phyloP scores from a whole-genome alignment of 257 asterid genomes.

The Forsythia viridissima region DNA sequence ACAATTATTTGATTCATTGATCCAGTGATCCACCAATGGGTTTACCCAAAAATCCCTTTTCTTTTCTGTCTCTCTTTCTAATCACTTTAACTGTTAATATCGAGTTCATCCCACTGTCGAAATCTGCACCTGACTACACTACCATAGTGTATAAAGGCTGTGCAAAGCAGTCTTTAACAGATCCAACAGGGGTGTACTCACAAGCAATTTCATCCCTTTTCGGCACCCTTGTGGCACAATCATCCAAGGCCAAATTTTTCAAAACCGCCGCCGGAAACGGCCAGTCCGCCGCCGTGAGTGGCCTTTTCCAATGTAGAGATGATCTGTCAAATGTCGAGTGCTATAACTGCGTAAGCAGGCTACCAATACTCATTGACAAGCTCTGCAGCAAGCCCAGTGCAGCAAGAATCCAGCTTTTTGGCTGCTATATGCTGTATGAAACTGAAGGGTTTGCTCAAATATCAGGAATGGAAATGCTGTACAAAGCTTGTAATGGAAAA shows the following conservation, averaged over 20 bases:
- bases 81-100: slow-evolving; percentile 33
- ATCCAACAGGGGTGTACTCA: slow-evolving; percentile 87
- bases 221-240: slow-evolving; percentile 79
- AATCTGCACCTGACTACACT: slow-evolving; percentile 62
- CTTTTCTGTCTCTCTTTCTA: slow-evolving; percentile 34
- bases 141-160: slow-evolving; percentile 83
- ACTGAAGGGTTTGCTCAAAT: slow-evolving; percentile 77
- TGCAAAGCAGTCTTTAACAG: slow-evolving; percentile 74
- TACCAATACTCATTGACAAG: slow-evolving; percentile 82
- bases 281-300: slow-evolving; percentile 54
- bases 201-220: slow-evolving; percentile 58
- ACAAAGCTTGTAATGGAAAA: slow-evolving; percentile 51
- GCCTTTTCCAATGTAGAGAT: slow-evolving; percentile 65
- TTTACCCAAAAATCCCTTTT: slow-evolving; percentile 39
- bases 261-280: slow-evolving; percentile 55
- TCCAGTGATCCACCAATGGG: slow-evolving; percentile 53
- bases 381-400: slow-evolving; percentile 62
- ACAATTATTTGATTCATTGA: slow-evolving; percentile 43
- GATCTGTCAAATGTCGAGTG: slow-evolving; percentile 53
- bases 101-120: slow-evolving; percentile 41
- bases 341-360: slow-evolving; percentile 69
- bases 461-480: slow-evolving; percentile 89
- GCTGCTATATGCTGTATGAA: slow-evolving; percentile 60
- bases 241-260: slow-evolving; percentile 77
- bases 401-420: no score